Conservation (phyloP, 352 stramenopile genomes). For the Lagenidium sp. region DNA sequence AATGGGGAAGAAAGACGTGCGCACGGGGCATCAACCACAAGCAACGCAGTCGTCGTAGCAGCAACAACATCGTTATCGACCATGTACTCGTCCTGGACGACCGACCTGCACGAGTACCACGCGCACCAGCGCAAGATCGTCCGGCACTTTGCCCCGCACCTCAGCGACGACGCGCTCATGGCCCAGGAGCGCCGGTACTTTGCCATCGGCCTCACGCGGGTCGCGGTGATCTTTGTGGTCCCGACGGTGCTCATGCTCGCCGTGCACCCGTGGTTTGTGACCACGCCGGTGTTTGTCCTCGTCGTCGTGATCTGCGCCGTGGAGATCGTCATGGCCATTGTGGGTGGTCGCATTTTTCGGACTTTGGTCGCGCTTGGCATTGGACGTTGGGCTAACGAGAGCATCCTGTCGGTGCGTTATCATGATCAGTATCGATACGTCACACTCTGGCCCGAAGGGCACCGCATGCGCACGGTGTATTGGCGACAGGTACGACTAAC, state of each 20-base stretch:
- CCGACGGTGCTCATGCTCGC: constrained; percentile 38
- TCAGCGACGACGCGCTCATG: constrained; percentile 37
- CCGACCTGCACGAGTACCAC: constrained; percentile 22
- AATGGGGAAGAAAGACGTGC: no score
- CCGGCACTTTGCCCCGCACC: constrained; percentile 56
- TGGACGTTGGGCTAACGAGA: no score
- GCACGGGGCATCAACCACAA: no score
- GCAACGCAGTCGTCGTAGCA: no score
- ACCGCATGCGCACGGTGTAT: constrained; percentile 56
- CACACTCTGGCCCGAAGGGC: constrained; percentile 65
- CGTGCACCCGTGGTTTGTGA: constrained; percentile 41
- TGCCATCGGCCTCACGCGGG: constrained; percentile 31
- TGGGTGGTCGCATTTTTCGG: no score
- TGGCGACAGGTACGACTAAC: constrained; percentile 73
- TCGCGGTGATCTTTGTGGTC: constrained; percentile 41
- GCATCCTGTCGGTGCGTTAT: no score
- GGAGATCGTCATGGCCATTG: constrained; percentile 37
- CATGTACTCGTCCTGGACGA: constrained; percentile 23
- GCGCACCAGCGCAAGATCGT: constrained; percentile 68
- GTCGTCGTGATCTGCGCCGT: constrained; percentile 37
- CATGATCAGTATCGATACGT: constrained; percentile 47
- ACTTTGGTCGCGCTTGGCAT: background rate
- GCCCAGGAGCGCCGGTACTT: constrained; percentile 53
- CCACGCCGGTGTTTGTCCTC: constrained; percentile 55
- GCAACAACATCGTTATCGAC: no score